A percentile compares a stretch with the other conserved stretches of the same genome.
These are phyloP conservation scores for Asterella californica DNA, from an alignment of 225 moss, liverwort and hornwort genomes.

Conservation along the genomic window DNA sequence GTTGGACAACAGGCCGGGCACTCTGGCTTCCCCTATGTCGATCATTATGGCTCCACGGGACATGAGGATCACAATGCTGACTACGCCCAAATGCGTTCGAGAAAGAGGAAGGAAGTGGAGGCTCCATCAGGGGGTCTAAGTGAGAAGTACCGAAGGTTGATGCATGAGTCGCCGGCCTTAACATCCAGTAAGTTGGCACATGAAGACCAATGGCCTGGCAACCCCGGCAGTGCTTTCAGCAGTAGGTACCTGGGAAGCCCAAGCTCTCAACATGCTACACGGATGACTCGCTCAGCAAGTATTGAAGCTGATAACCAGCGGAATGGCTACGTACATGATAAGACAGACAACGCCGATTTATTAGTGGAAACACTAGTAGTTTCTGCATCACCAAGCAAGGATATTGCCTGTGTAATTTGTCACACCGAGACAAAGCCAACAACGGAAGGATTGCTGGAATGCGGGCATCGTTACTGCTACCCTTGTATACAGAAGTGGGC, in stretches of 20 bases:
- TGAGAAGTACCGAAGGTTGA: slow-evolving; percentile 30
- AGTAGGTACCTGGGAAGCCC: not conserved
- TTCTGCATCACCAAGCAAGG: slow-evolving; percentile 21
- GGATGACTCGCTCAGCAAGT: not conserved
- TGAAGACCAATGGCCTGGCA: not conserved
- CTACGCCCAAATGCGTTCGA: slow-evolving; percentile 23
- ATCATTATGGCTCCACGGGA: not conserved
- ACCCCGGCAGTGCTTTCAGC: not conserved
- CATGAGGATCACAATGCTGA: not conserved
- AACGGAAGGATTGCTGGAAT: slow-evolving; percentile 68
- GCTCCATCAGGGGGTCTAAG: not conserved
- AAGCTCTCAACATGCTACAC: not conserved
- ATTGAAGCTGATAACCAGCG: not conserved
- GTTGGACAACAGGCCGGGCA: slow-evolving; percentile 9
- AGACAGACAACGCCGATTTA: not conserved
- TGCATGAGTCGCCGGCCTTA: not conserved
- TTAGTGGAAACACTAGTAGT: not conserved
- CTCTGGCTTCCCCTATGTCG: slow-evolving; percentile 1
- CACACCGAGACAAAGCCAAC: slow-evolving; percentile 46
- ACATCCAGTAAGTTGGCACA: not conserved
- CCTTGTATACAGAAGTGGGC: slow-evolving; percentile 85
- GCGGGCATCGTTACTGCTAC: slow-evolving; percentile 87
- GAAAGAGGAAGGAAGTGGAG: slow-evolving; percentile 27
- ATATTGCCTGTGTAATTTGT: slow-evolving; percentile 81
- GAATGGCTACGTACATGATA: too few relatives aligned